These are phyloP conservation scores for Trypanosoma rangeli DNA, from an alignment of 208 protist genomes.

Conservation along the genomic window DNA sequence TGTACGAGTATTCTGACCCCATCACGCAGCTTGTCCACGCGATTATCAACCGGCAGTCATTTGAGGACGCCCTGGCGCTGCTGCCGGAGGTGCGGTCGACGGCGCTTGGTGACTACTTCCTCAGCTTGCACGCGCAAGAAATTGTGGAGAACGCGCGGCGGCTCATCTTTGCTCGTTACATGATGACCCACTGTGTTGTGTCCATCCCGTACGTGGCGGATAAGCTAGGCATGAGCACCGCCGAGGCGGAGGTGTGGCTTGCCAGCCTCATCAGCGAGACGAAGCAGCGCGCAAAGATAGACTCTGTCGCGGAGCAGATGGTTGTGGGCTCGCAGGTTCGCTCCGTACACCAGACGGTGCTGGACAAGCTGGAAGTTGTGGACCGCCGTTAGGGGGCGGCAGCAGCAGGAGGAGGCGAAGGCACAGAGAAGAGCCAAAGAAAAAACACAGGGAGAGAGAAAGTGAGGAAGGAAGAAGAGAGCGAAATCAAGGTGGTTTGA, in stretches of 20 bases:
- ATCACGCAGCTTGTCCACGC: constrained; percentile 72
- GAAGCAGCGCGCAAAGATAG: constrained; percentile 91
- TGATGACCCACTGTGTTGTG: constrained; percentile 82
- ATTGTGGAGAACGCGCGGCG: constrained; percentile 74
- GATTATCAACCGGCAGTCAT: constrained; percentile 68
- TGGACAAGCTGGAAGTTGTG: constrained; percentile 73
- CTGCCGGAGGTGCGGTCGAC: constrained; percentile 67
- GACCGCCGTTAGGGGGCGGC: constrained; percentile 15
- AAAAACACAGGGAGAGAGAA: not conserved
- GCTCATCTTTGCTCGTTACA: constrained; percentile 89
- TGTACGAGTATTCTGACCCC: constrained; percentile 88
- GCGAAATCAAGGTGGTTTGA: not conserved
- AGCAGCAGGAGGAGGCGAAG: not conserved
- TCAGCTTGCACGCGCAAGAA: constrained; percentile 65
- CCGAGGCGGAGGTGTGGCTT: constrained; percentile 89
- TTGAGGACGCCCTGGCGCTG: constrained; percentile 77
- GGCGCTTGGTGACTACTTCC: constrained; percentile 83
- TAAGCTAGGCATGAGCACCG: constrained; percentile 61
- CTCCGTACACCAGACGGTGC: constrained; percentile 68
- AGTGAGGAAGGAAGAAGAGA: not conserved
- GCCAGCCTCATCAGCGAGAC: constrained; percentile 90
- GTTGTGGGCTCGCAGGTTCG: constrained; percentile 75
- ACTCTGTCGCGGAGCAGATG: constrained; percentile 87
- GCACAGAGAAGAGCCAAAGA: not conserved
- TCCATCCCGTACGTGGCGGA: constrained; percentile 86